phyloP scores from a whole-genome alignment of 2,329 filamentous ascomycete species.

The Rosellinia necatrix region DNA sequence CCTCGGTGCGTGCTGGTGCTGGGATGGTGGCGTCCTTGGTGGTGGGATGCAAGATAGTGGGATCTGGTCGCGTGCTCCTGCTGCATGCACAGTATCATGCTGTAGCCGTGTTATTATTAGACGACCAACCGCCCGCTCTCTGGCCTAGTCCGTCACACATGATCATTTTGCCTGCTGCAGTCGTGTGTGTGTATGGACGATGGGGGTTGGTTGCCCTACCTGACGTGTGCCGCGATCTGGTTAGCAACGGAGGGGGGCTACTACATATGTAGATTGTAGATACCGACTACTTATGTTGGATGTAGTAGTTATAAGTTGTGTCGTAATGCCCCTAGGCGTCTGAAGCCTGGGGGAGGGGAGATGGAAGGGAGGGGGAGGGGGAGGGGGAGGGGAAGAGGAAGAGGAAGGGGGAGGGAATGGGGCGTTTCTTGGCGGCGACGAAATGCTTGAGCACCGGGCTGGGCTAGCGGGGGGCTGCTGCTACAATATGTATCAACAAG shows the following conservation, averaged over 20 bases:
- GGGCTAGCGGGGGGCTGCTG: neutral
- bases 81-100: constrained; percentile 18
- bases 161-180: too few species aligned
- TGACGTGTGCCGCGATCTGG: neutral
- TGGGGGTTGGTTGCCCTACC: neutral
- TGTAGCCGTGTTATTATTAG: constrained; percentile 4
- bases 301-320: too few species aligned
- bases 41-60: constrained; percentile 13
- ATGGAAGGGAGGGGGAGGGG: neutral
- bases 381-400: neutral
- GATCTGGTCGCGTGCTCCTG: constrained; percentile 26
- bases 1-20: constrained; percentile 1
- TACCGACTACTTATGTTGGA: too few species aligned
- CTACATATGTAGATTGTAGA: too few species aligned
- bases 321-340: neutral
- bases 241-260: constrained; percentile 1
- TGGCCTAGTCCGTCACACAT: too few species aligned
- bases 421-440: constrained; percentile 3
- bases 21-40: constrained; percentile 14
- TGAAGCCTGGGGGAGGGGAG: neutral
- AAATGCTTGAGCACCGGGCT: neutral
- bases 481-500: too few species aligned
- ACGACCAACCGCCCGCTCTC: constrained; percentile 5
- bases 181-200: constrained; percentile 1
- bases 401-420: neutral